phyloP scores from a whole-genome alignment of 306 rosid genomes.

The Datisca glomerata region DNA sequence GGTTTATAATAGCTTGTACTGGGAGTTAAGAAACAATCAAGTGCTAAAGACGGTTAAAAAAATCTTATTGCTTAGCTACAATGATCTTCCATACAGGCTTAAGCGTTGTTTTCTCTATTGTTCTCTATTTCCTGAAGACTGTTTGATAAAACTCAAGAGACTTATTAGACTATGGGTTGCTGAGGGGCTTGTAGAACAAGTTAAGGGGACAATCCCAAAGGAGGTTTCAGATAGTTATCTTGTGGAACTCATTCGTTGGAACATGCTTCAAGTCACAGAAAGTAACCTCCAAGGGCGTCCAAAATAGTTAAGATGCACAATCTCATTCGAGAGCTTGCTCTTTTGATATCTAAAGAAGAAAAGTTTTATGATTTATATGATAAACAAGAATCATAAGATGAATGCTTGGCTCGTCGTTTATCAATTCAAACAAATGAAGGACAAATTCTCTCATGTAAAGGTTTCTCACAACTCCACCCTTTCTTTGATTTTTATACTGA shows the following conservation, averaged over 20 bases:
- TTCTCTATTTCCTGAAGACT: constrained; percentile 9
- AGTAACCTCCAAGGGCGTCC: not conserved
- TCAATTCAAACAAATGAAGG: not conserved
- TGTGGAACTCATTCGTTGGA: constrained; percentile 1
- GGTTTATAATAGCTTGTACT: constrained; percentile 6
- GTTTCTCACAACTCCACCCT: constrained; percentile 2
- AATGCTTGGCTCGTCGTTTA: not conserved
- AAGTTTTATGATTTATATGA: not conserved
- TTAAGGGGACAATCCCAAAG: not conserved
- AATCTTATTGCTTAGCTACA: constrained; percentile 12
- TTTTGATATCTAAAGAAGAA: constrained; percentile 5
- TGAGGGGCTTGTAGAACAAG: constrained; percentile 4
- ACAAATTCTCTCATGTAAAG: not conserved
- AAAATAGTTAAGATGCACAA: constrained; percentile 5
- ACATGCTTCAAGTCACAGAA: constrained; percentile 2
- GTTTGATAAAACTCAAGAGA: not conserved
- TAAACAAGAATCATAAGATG: not conserved
- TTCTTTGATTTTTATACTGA: not conserved
- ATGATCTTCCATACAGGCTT: not conserved
- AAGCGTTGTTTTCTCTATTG: constrained; percentile 12
- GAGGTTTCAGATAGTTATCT: constrained; percentile 3
- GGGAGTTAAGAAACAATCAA: constrained; percentile 5
- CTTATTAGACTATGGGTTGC: constrained; percentile 9
- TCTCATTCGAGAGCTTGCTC: constrained; percentile 11
- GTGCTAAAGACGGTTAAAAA: constrained; percentile 3